These are phyloP conservation scores for Daldinia concentrica DNA, from an alignment of 495 filamentous ascomycete species.

Conservation along the genomic window DNA sequence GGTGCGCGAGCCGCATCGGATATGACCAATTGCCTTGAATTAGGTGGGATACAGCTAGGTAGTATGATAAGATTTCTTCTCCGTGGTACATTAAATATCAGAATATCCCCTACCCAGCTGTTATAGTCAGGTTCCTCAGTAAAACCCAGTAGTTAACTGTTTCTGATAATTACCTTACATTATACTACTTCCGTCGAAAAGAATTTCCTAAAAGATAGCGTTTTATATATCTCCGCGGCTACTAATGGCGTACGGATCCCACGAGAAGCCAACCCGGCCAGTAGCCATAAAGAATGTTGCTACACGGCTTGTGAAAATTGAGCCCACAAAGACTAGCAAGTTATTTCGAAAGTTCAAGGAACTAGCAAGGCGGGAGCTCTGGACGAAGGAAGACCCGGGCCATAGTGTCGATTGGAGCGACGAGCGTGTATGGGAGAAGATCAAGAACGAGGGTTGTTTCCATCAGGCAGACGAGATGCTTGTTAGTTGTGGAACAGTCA, in stretches of 20 bases:
- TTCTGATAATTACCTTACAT: not conserved
- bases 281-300: conserved; percentile 21
- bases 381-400: conserved; percentile 35
- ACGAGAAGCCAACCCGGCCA: conserved; percentile 27
- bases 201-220: not conserved
- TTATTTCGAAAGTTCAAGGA: conserved; percentile 38
- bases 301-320: conserved; percentile 17
- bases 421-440: conserved; percentile 46
- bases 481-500: conserved; percentile 59
- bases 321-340: conserved; percentile 23
- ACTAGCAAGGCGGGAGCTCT: conserved; percentile 34
- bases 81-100: conserved; percentile 10
- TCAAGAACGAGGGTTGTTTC: conserved; percentile 39
- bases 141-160: not conserved
- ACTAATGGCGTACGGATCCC: conserved; percentile 29
- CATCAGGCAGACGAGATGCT: conserved; percentile 51
- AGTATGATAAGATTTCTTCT: conserved; percentile 2
- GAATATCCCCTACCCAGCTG: conserved; percentile 5
- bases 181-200: not conserved
- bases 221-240: not conserved
- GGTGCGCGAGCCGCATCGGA: conserved; percentile 33
- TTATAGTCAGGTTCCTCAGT: not conserved
- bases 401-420: conserved; percentile 42
- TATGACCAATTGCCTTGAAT: conserved; percentile 6
- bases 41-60: conserved; percentile 11